Conservation (phyloP, 208 protist genomes). For the Trypanosoma cruzi region DNA sequence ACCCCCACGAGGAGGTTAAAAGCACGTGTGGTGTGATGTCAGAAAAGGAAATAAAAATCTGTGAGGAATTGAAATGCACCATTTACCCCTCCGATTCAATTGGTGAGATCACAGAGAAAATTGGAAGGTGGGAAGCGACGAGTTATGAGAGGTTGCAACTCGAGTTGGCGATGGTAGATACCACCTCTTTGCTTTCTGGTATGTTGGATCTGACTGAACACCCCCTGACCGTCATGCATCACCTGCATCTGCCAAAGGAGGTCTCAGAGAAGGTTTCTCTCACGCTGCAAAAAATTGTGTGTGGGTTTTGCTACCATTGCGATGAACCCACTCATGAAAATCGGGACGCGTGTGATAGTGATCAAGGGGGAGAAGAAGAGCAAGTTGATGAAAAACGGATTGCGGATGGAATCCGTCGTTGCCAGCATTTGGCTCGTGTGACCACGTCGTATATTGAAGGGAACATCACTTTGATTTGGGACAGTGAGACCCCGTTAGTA, state of each 20-base stretch:
- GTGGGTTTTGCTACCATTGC: conserved; percentile 49
- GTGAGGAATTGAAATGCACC: conserved; percentile 66
- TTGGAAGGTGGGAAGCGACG: conserved; percentile 74
- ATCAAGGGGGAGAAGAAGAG: not conserved
- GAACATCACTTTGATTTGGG: conserved; percentile 29
- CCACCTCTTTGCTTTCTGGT: conserved; percentile 46
- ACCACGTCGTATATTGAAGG: conserved; percentile 23
- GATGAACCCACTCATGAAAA: conserved; percentile 24
- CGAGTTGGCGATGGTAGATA: conserved; percentile 82
- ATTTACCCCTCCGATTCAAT: conserved; percentile 79
- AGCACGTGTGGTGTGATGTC: conserved; percentile 68
- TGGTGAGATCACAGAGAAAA: conserved; percentile 64
- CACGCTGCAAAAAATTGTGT: conserved; percentile 62
- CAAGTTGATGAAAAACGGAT: not conserved
- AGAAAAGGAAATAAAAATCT: conserved; percentile 56
- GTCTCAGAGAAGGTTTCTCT: conserved; percentile 45
- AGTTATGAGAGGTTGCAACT: conserved; percentile 78
- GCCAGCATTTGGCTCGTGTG: conserved; percentile 15
- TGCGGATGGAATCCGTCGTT: conserved; percentile 8
- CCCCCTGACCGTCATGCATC: conserved; percentile 42
- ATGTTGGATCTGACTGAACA: conserved; percentile 57
- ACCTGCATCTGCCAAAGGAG: conserved; percentile 42
- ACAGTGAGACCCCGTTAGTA: conserved; percentile 22
- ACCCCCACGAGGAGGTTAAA: conserved; percentile 6
- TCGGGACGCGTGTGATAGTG: not conserved